Conservation (phyloP, 2,329 filamentous ascomycete species). For the Colletotrichum lentis region DNA sequence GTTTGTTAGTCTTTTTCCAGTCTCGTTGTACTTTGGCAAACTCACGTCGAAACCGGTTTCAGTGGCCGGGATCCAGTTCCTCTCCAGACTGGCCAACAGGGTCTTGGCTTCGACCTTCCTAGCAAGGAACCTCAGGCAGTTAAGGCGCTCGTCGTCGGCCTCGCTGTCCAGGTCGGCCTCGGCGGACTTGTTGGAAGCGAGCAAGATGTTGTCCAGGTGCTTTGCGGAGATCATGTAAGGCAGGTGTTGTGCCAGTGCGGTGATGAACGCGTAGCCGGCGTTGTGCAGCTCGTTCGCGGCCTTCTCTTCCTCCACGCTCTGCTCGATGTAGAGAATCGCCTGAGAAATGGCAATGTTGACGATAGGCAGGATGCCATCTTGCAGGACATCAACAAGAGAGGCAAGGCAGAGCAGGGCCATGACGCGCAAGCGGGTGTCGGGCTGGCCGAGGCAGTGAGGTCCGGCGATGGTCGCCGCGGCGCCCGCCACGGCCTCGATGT, state of each 20-base stretch:
- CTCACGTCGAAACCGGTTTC: slow-evolving; percentile 69
- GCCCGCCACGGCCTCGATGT: slow-evolving; percentile 76
- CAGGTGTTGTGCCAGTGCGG: slow-evolving; percentile 80
- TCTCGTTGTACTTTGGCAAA: slow-evolving; percentile 1
- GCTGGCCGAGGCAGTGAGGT: slow-evolving; percentile 76
- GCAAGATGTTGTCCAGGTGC: slow-evolving; percentile 76
- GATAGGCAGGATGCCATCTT: slow-evolving; percentile 84
- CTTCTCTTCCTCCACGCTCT: slow-evolving; percentile 65
- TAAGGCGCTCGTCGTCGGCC: slow-evolving; percentile 69
- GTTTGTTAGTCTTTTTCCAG: slow-evolving; percentile 1
- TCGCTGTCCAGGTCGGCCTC: slow-evolving; percentile 66
- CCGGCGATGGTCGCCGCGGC: slow-evolving; percentile 82
- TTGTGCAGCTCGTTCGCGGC: slow-evolving; percentile 75
- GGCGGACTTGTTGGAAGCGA: slow-evolving; percentile 76
- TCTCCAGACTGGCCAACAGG: slow-evolving; percentile 76
- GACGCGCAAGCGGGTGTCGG: slow-evolving; percentile 75
- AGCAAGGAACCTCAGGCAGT: slow-evolving; percentile 78
- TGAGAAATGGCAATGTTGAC: slow-evolving; percentile 78
- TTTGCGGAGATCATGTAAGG: slow-evolving; percentile 87
- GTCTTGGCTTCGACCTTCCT: slow-evolving; percentile 79
- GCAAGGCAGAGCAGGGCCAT: slow-evolving; percentile 90
- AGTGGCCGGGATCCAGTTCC: slow-evolving; percentile 74
- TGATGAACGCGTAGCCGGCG: slow-evolving; percentile 81
- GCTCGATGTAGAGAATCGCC: slow-evolving; percentile 74
- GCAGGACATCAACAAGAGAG: slow-evolving; percentile 86